Base-by-base conservation (phyloP, 805 yeast species). In the Komagataella mondaviorum region DNA sequence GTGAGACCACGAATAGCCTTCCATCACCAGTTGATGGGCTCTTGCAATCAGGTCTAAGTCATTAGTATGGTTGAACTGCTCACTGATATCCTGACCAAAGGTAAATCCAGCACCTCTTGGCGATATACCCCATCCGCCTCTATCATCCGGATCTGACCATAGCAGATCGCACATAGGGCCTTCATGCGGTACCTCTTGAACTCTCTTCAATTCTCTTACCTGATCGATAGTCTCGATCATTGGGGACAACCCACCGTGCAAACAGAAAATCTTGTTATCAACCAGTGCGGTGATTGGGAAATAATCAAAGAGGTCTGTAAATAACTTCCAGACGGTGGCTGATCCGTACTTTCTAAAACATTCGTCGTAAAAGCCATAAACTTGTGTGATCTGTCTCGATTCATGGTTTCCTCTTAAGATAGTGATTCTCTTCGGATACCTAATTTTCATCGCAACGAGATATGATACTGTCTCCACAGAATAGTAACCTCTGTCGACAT, bases 51-150 rank as follows among this genome's bases (percentile, higher is more conserved):
- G 71, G 50, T 85, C 76, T 56, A 90, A 72, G 57, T 85, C 89
- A 65, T 90, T 90, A 17, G 89, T 83, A 69, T 89, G 96, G 65
- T 90, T 90, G 70, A 90, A 90, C 63, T 88, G 95, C 65, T 87
- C 95, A 58, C 90, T 80, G 60, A 89, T 88, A 72, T 90, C 96
- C 71, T 85, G 95, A 60, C 97, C 97, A 78, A 90, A 90, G 62
- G 96, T 88, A 83, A 86, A 90, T 67, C 97, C 97, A 55, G 97
- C 97, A 74, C 96, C 96, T 79, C 97, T 81, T 68, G 96, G 96
- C 63, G 93, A 84, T 58, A 90, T 87, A 56, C 96, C 96, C 97
- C 97, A 90, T 60, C 96, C 96, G 59, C 96, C 96, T 64, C 96
- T 77, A 68, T 90, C 96, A 67, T 90, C 97, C 24, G 97, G 97